phyloP scores from a whole-genome alignment of 2,329 filamentous ascomycete genomes.

The Beauveria varroae region DNA sequence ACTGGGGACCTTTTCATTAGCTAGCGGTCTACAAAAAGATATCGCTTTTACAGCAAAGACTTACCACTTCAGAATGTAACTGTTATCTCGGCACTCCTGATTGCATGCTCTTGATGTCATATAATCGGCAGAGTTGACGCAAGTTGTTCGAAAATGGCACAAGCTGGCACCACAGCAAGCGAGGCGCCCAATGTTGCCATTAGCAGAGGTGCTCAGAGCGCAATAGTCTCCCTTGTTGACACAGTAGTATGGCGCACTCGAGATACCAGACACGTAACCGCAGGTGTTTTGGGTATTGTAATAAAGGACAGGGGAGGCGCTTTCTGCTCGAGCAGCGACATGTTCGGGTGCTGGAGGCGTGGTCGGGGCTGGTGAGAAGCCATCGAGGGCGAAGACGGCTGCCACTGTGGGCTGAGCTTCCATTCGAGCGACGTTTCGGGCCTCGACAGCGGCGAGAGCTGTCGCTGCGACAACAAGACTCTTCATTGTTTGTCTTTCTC shows the following conservation, averaged over 20 bases:
- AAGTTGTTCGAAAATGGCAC: conserved; percentile 30
- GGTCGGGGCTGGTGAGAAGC: conserved; percentile 8
- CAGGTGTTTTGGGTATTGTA: conserved; percentile 43
- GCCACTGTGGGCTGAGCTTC: conserved; percentile 4
- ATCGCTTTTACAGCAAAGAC: conserved; percentile 7
- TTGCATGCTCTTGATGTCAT: conserved; percentile 30
- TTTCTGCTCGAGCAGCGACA: conserved; percentile 24
- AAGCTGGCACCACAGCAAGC: conserved; percentile 32
- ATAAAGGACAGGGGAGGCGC: conserved; percentile 24
- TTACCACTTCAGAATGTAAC: conserved; percentile 40
- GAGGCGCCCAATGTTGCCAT: conserved; percentile 26
- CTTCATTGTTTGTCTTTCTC: neutral
- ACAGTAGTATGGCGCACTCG: conserved; percentile 34
- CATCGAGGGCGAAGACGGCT: conserved; percentile 6
- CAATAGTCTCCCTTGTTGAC: conserved; percentile 25
- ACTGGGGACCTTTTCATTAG: conserved; percentile 23
- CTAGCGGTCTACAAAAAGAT: neutral
- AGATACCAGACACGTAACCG: conserved; percentile 37
- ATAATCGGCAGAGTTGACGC: conserved; percentile 31
- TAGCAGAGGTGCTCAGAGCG: conserved; percentile 30
- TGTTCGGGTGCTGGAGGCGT: conserved; percentile 20
- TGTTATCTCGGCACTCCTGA: conserved; percentile 31
- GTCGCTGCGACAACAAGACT: neutral
- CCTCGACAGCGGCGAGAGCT: neutral
- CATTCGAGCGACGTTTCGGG: conserved; percentile 1